Percentiles rank a stretch among this genome's conserved stretches.
phyloP scores from a whole-genome alignment of 441 rosid species.

The Populus hybrid region DNA sequence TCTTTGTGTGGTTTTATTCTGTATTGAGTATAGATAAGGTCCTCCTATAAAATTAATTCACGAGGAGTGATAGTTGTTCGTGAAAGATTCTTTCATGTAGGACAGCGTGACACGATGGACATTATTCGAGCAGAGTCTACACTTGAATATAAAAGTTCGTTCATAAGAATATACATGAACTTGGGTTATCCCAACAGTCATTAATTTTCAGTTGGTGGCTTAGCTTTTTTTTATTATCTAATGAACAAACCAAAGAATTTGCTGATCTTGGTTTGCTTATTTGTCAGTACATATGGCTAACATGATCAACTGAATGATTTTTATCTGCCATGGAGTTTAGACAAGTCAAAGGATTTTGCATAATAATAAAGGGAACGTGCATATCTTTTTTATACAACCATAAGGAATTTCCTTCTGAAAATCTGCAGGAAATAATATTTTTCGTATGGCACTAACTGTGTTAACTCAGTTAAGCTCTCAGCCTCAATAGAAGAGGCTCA shows the following conservation, averaged over 20 bases:
- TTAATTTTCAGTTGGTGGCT: background rate
- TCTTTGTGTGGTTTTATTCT: slow-evolving; percentile 8
- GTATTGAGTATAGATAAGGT: background rate
- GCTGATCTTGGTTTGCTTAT: background rate
- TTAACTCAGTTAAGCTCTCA: no score
- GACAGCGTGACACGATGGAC: background rate
- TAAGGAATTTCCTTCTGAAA: background rate
- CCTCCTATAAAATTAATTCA: background rate
- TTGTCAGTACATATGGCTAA: no score
- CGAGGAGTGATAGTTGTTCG: slow-evolving; percentile 9
- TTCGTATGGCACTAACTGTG: no score
- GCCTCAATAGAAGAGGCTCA: no score
- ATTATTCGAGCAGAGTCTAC: slow-evolving; percentile 5
- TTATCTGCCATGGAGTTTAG: background rate
- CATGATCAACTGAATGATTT: background rate
- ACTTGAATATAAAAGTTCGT: background rate
- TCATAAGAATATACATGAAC: background rate
- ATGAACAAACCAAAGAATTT: background rate
- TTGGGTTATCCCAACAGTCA: background rate
- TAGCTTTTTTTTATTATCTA: background rate
- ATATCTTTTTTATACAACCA: background rate
- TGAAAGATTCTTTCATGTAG: background rate
- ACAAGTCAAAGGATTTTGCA: background rate
- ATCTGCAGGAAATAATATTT: background rate
- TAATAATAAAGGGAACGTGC: background rate